Evolutionary conservation across 1,284 basidiomycete genomes (phyloP).

Genomic region (Ustilago trichophora): DNA sequence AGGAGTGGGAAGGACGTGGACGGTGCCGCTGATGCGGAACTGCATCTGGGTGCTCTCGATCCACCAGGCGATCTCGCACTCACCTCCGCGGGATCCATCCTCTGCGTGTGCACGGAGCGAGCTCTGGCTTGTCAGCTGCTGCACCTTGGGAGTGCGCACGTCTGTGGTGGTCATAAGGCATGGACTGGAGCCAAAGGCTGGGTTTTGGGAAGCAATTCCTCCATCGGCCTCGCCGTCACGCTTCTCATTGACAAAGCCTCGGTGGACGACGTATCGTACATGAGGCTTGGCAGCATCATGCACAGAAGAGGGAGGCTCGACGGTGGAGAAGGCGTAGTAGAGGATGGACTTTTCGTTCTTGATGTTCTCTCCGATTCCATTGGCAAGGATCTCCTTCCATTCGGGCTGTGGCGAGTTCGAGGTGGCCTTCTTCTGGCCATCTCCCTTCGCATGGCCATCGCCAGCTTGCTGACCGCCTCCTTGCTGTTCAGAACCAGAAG

Average conservation of each 20-base stretch:
- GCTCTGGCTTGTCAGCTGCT: constrained; percentile 53
- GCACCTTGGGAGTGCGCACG: constrained; percentile 65
- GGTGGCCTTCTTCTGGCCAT: constrained; percentile 32
- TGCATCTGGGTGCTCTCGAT: constrained; percentile 62
- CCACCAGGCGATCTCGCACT: constrained; percentile 67
- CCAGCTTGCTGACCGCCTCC: constrained; percentile 14
- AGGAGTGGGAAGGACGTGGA: constrained; percentile 61
- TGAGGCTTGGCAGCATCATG: constrained; percentile 53
- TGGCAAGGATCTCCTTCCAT: constrained; percentile 56
- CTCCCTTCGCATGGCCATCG: constrained; percentile 29
- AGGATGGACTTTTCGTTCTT: constrained; percentile 59
- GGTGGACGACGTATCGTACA: constrained; percentile 66
- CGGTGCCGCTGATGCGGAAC: constrained; percentile 64
- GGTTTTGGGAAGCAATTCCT: constrained; percentile 49
- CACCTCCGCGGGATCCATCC: constrained; percentile 38
- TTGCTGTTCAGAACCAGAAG: not conserved
- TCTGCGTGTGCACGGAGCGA: constrained; percentile 25
- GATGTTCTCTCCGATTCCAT: constrained; percentile 46
- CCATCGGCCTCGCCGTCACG: constrained; percentile 46
- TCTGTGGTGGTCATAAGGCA: constrained; percentile 67
- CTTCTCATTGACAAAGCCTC: constrained; percentile 67
- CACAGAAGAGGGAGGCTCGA: constrained; percentile 37
- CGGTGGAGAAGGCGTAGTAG: constrained; percentile 62
- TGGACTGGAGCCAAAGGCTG: constrained; percentile 53
- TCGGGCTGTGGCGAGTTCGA: constrained; percentile 53